These are phyloP conservation scores for Herpetospermum pedunculosum DNA, from an alignment of 306 rosid species.

Conservation along the genomic window DNA sequence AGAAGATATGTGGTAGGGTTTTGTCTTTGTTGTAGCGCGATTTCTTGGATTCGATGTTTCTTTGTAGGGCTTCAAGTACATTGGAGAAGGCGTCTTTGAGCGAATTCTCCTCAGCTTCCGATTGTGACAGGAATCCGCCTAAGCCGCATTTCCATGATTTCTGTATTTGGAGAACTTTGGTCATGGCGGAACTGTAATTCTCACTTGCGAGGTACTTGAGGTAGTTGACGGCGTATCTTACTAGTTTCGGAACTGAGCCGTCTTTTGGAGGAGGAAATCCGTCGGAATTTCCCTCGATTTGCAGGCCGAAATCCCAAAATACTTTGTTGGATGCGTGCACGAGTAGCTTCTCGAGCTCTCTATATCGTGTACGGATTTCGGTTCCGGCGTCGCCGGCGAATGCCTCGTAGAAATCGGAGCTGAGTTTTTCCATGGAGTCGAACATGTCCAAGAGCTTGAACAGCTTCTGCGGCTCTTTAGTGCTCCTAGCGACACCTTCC, in stretches of 20 bases:
- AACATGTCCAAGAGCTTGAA: conserved; percentile 84
- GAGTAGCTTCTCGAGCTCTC: conserved; percentile 72
- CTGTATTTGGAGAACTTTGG: conserved; percentile 57
- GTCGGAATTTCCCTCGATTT: conserved; percentile 66
- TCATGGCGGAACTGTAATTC: conserved; percentile 42
- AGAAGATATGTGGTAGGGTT: conserved; percentile 31
- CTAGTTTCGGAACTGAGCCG: conserved; percentile 71
- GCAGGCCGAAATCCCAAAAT: conserved; percentile 75
- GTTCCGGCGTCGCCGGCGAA: conserved; percentile 56
- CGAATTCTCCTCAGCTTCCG: conserved; percentile 31
- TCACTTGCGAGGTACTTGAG: conserved; percentile 56
- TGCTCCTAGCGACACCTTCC: conserved; percentile 69
- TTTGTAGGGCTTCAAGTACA: conserved; percentile 67
- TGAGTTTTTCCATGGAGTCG: conserved; percentile 46
- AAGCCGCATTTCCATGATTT: conserved; percentile 57
- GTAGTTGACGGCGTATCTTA: conserved; percentile 66
- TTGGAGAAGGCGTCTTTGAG: conserved; percentile 44
- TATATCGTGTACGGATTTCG: conserved; percentile 44
- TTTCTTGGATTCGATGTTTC: conserved; percentile 63
- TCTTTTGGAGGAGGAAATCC: conserved; percentile 58
- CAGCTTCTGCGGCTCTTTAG: conserved; percentile 76
- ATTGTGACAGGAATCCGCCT: conserved; percentile 24
- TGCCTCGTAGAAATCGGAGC: conserved; percentile 28
- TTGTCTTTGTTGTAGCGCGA: conserved; percentile 41
- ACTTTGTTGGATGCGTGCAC: conserved; percentile 70